Evolutionary conservation across 345 rosid species (phyloP).

Genomic region (Ceriops tagal): DNA sequence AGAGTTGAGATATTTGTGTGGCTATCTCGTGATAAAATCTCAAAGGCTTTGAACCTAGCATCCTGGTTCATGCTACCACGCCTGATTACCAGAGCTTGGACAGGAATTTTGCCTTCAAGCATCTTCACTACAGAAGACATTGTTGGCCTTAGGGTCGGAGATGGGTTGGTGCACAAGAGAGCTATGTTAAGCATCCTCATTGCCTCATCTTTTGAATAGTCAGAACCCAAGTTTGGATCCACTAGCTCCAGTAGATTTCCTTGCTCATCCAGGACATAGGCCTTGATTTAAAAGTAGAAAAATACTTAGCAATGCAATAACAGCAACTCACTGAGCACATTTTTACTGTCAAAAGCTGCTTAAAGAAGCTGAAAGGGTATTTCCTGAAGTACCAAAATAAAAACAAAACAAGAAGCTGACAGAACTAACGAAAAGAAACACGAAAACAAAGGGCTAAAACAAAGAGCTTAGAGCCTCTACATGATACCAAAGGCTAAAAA

Average conservation of each 20-base stretch:
- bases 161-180: conserved; percentile 80
- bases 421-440: too few relatives aligned
- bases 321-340: too few relatives aligned
- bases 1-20: conserved; percentile 41
- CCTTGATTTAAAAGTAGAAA: conserved; percentile 34
- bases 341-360: too few relatives aligned
- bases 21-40: conserved; percentile 59
- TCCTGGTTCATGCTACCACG: conserved; percentile 43
- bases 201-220: conserved; percentile 56
- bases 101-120: conserved; percentile 69
- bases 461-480: too few relatives aligned
- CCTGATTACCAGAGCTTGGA: conserved; percentile 71
- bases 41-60: conserved; percentile 76
- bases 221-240: conserved; percentile 60
- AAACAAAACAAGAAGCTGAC: too few relatives aligned
- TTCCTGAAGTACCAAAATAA: too few relatives aligned
- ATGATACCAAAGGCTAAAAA: too few relatives aligned
- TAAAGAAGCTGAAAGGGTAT: too few relatives aligned
- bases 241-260: conserved; percentile 84
- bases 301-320: too few relatives aligned
- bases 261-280: conserved; percentile 89
- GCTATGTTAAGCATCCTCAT: conserved; percentile 63
- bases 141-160: conserved; percentile 82
- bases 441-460: too few relatives aligned
- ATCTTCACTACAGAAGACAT: conserved; percentile 82